phyloP scores from a whole-genome alignment of 495 filamentous ascomycete genomes.

The Neurospora sp. region DNA sequence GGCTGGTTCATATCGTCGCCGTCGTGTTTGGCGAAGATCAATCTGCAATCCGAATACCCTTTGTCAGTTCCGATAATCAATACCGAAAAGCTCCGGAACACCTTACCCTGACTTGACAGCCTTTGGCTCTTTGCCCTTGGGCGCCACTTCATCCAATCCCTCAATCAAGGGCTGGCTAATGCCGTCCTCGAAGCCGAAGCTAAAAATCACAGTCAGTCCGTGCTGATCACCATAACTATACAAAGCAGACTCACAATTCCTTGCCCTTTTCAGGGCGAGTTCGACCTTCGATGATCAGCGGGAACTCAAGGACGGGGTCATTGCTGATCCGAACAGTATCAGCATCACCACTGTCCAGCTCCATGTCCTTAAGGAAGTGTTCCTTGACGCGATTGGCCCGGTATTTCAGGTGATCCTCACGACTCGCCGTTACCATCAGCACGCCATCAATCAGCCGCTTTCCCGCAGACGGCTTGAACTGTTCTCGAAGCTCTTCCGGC shows the following conservation, averaged over 20 bases:
- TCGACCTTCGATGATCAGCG: background rate
- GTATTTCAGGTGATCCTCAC: background rate
- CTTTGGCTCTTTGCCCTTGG: background rate
- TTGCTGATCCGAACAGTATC: background rate
- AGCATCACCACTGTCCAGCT: background rate
- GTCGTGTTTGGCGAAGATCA: background rate
- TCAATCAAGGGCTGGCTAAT: slow-evolving; percentile 1
- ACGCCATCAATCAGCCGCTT: background rate
- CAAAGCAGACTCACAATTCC: background rate
- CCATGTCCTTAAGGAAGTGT: background rate
- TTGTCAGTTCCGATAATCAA: background rate
- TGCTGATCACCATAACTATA: background rate
- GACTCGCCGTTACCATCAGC: slow-evolving; percentile 1
- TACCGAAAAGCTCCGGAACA: background rate
- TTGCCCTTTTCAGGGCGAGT: background rate
- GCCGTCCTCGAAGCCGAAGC: slow-evolving; percentile 2
- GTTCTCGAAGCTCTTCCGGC: background rate
- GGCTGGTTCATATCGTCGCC: background rate
- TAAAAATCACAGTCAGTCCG: background rate
- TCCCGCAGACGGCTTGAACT: background rate
- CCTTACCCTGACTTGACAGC: background rate
- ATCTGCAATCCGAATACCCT: background rate
- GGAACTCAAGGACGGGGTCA: background rate
- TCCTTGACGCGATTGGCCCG: background rate
- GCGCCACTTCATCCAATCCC: background rate